These are phyloP conservation scores for Phytophthora kernoviae DNA, from an alignment of 352 stramenopile species.

Conservation along the genomic window DNA sequence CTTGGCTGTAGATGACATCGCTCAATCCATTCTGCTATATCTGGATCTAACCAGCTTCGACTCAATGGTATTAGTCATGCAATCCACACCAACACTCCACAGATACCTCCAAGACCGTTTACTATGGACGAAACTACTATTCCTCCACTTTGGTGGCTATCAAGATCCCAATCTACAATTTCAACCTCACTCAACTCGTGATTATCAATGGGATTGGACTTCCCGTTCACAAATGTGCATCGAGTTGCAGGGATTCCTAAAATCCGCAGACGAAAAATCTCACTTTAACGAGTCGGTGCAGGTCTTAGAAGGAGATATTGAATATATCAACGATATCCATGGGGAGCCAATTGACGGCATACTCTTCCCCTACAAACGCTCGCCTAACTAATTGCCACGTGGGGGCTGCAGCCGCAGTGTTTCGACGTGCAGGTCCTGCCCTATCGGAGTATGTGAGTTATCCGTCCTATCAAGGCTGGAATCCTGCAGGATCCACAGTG, in stretches of 20 bases:
- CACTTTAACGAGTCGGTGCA: constrained; percentile 20
- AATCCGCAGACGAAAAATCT: constrained; percentile 14
- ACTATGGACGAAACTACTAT: constrained; percentile 12
- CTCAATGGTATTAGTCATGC: constrained; percentile 9
- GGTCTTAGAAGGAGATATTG: constrained; percentile 32
- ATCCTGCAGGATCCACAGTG: constrained; percentile 27
- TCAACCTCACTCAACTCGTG: neutral
- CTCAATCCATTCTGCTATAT: constrained; percentile 7
- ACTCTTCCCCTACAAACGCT: constrained; percentile 39
- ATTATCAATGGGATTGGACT: constrained; percentile 12
- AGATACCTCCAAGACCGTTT: constrained; percentile 27
- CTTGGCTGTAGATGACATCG: neutral
- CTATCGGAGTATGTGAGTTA: constrained; percentile 28
- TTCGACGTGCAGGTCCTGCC: constrained; percentile 33
- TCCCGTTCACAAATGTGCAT: constrained; percentile 13
- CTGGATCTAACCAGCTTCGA: constrained; percentile 25
- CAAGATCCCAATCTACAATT: neutral
- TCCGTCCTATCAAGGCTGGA: constrained; percentile 11
- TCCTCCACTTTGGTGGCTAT: neutral
- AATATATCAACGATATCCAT: constrained; percentile 18
- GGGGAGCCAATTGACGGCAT: constrained; percentile 31
- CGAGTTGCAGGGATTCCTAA: constrained; percentile 27
- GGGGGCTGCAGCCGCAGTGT: constrained; percentile 33
- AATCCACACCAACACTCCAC: constrained; percentile 1
- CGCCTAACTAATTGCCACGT: constrained; percentile 33